Conservation (phyloP, 805 yeast species). For the Wickerhamiella qilinensis region DNA sequence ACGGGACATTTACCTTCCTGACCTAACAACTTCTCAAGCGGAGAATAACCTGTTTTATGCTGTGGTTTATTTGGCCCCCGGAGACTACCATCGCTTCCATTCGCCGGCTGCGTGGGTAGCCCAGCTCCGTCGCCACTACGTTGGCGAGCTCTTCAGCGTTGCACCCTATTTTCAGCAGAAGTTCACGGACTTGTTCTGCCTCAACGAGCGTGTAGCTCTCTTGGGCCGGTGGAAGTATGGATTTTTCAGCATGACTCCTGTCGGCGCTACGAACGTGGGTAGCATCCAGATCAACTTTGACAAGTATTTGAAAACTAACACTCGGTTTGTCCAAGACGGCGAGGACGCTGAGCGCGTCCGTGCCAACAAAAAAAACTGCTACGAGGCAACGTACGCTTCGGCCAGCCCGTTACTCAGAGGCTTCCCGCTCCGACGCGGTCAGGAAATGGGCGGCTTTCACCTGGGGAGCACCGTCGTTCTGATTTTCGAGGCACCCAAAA, state of each 20-base stretch:
- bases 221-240: constrained; percentile 96
- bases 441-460: constrained; percentile 94
- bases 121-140: constrained; percentile 81
- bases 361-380: constrained; percentile 62
- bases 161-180: constrained; percentile 92
- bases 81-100: constrained; percentile 94
- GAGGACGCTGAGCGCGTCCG: constrained; percentile 20
- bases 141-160: constrained; percentile 88
- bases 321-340: constrained; percentile 14
- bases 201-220: constrained; percentile 89
- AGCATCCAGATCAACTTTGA: constrained; percentile 85
- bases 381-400: constrained; percentile 80
- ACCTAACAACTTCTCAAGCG: constrained; percentile 15
- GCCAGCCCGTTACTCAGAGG: constrained; percentile 72
- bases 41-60: constrained; percentile 62
- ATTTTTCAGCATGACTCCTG: constrained; percentile 96
- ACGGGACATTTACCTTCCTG: constrained; percentile 10
- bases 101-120: constrained; percentile 96
- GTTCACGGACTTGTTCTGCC: constrained; percentile 68
- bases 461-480: constrained; percentile 93
- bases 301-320: constrained; percentile 74
- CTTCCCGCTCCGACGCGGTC: constrained; percentile 75
- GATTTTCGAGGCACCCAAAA: constrained; percentile 86
- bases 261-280: constrained; percentile 98
- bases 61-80: constrained; percentile 92